These are phyloP conservation scores for Amanita polypyramis DNA, from an alignment of 768 basidiomycete species.

Conservation along the genomic window DNA sequence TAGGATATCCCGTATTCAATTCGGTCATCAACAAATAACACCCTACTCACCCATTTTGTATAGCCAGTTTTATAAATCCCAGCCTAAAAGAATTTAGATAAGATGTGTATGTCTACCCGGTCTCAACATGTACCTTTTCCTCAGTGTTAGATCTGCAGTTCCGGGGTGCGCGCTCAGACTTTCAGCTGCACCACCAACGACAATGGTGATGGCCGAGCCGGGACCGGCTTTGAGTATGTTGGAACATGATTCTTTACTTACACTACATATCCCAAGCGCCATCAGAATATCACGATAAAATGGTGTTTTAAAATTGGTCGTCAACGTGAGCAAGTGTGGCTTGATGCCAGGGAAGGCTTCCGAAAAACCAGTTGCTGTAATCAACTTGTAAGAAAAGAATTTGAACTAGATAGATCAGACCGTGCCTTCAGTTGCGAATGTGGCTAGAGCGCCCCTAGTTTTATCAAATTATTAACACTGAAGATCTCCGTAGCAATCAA, in stretches of 20 bases:
- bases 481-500: constrained; percentile 8
- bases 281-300: constrained; percentile 90
- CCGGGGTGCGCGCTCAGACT: constrained; percentile 90
- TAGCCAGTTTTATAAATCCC: constrained; percentile 93
- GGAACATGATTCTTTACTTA: constrained; percentile 82
- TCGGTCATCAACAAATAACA: background rate
- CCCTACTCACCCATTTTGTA: constrained; percentile 65
- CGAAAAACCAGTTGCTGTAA: constrained; percentile 87
- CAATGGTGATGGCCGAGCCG: constrained; percentile 77
- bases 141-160: constrained; percentile 84
- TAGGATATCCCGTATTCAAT: background rate
- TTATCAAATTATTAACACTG: background rate
- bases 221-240: constrained; percentile 68
- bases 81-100: constrained; percentile 31
- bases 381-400: constrained; percentile 1
- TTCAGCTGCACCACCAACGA: constrained; percentile 95
- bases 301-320: constrained; percentile 85
- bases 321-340: constrained; percentile 87
- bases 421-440: constrained; percentile 90
- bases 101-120: background rate
- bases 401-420: background rate
- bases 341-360: constrained; percentile 80
- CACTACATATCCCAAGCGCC: constrained; percentile 83
- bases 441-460: constrained; percentile 81
- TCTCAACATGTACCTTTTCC: constrained; percentile 42